Base-by-base conservation (phyloP, 1,139 yeast species). In the Keqinozyma sinolaborantium region DNA sequence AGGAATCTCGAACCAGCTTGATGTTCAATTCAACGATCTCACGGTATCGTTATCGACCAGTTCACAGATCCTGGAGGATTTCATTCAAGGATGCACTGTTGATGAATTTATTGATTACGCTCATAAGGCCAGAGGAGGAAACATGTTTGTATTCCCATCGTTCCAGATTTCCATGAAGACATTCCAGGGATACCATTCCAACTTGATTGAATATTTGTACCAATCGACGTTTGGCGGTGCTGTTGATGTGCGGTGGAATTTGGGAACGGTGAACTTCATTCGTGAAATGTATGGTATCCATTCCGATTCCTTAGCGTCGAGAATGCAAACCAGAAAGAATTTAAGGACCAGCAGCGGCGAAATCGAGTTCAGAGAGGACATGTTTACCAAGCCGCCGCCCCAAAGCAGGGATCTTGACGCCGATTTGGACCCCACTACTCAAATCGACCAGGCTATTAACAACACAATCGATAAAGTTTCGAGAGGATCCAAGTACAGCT, bases 231-330 rank as follows among this genome's bases (percentile, higher is more conserved):
- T 92, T 61, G 95, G 88, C 8, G 96, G 95, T 19, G 77, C 87
- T 8, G 95, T 92, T 27, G 95, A 87, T 41, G 79, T 92, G 3
- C 75, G 88, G 27, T 92, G 97, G 97, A 92, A 92, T 51, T 62
- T 92, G 29, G 97, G 97, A 0, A 82, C 95, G 0, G 81, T 90
- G n/a, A 85, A 84, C 46, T 87, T 87, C 44, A 86, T 92, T 24
- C 70, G 95, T 27, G 95, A 87, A 45, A 87, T 92, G 95, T 85
- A 56, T 36, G 47, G 82, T 9, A 77, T 88, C 3, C 96, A 90
- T 58, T 44, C 54, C 23, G 56, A 58, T 30, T 71, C 75, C 3
- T 53, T 68, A 16, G 50, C 51, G 10, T 62, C 73, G 7, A 53
- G 73, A 46, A 57, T 56, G 14, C 58, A 59, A 28, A 60, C 58